phyloP scores from a whole-genome alignment of 1,139 yeast species.

The Debaryomyces sp. region DNA sequence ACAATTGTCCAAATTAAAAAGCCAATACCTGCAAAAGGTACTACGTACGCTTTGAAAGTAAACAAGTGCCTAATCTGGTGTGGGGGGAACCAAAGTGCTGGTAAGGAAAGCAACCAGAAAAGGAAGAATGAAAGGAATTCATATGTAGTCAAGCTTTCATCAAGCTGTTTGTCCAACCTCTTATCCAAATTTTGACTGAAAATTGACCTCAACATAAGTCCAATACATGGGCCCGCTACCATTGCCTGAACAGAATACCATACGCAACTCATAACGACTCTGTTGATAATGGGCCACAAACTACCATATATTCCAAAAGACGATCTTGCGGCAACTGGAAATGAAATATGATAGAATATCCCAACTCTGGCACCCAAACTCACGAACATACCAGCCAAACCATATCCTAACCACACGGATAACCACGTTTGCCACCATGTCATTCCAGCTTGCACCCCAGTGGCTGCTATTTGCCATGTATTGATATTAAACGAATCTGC shows the following conservation, averaged over 20 bases:
- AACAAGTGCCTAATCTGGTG: constrained; percentile 80
- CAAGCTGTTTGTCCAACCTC: constrained; percentile 53
- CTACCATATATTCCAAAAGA: constrained; percentile 80
- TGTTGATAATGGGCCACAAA: constrained; percentile 76
- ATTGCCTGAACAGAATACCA: constrained; percentile 88
- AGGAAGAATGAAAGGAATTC: constrained; percentile 73
- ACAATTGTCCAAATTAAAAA: constrained; percentile 81
- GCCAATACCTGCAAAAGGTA: constrained; percentile 79
- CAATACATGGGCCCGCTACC: constrained; percentile 80
- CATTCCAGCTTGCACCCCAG: constrained; percentile 66
- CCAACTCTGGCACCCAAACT: constrained; percentile 71
- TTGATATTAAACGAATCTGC: constrained; percentile 87
- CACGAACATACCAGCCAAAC: constrained; percentile 63
- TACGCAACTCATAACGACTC: constrained; percentile 80
- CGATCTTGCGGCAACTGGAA: constrained; percentile 75
- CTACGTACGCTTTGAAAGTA: constrained; percentile 73
- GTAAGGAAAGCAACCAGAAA: constrained; percentile 76
- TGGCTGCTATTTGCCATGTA: constrained; percentile 90
- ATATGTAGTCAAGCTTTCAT: constrained; percentile 56
- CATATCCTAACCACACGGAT: constrained; percentile 77
- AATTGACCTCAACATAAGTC: constrained; percentile 62
- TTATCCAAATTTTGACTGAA: constrained; percentile 60
- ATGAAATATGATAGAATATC: constrained; percentile 71
- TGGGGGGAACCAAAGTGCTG: constrained; percentile 80
- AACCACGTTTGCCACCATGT: constrained; percentile 93